These are phyloP conservation scores for Neoconidiobolus thromboides DNA, from an alignment of 371 early-diverging fungal species.

Conservation along the genomic window DNA sequence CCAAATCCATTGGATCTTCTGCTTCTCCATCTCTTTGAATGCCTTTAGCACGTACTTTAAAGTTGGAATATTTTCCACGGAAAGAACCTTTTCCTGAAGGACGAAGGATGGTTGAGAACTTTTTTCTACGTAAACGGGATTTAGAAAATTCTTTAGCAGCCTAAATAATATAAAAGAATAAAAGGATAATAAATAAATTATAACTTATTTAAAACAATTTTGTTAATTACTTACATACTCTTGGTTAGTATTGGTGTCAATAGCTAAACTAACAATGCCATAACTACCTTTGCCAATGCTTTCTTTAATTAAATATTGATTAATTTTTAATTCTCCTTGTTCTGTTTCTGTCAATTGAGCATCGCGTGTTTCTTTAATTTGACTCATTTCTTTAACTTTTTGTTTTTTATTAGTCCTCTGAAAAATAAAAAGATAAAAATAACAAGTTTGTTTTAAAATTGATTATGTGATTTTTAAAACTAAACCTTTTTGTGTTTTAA, in stretches of 20 bases:
- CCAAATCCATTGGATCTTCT: conserved; percentile 57
- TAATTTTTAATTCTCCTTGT: conserved; percentile 45
- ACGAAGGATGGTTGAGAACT: conserved; percentile 27
- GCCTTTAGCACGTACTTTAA: conserved; percentile 6
- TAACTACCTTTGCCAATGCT: conserved; percentile 73
- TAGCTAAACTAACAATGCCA: conserved; percentile 69
- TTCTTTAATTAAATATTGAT: conserved; percentile 55
- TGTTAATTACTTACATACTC: conserved; percentile 28
- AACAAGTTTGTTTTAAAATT: no score
- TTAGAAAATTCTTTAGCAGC: conserved; percentile 88
- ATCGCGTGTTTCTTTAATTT: conserved; percentile 15
- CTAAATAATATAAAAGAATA: conserved; percentile 14
- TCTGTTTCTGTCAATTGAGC: conserved; percentile 48
- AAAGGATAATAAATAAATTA: no score
- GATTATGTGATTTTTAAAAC: no score
- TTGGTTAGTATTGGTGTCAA: conserved; percentile 28
- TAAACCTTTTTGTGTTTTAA: no score
- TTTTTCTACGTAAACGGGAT: conserved; percentile 52
- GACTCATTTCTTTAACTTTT: neutral
- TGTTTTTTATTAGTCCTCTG: no score
- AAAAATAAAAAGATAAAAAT: no score
- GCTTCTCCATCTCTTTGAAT: neutral
- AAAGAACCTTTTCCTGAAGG: conserved; percentile 16
- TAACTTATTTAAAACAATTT: neutral
- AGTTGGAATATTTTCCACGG: conserved; percentile 17